These are phyloP conservation scores for Aspergillus nanangensis DNA, from an alignment of 495 filamentous ascomycete genomes.

Conservation along the genomic window DNA sequence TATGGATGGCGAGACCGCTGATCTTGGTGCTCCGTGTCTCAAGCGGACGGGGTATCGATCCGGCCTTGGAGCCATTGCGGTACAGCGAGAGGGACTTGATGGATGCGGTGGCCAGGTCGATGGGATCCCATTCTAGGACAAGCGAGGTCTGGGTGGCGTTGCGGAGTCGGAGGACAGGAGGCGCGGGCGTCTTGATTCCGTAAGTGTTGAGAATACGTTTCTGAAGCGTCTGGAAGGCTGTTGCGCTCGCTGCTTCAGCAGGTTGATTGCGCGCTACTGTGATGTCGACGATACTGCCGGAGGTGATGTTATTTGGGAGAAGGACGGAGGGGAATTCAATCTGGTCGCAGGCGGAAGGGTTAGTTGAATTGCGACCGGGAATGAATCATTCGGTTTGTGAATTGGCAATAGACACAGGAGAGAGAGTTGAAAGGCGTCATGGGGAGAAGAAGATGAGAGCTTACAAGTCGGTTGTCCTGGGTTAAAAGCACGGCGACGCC, in stretches of 20 bases:
- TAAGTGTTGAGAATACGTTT: conserved; percentile 81
- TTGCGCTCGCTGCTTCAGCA: conserved; percentile 68
- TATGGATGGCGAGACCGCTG: conserved; percentile 90
- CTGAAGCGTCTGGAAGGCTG: conserved; percentile 77
- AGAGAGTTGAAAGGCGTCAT: background rate
- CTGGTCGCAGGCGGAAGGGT: conserved; percentile 43
- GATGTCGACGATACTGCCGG: conserved; percentile 96
- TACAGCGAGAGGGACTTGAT: conserved; percentile 84
- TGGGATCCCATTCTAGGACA: conserved; percentile 96
- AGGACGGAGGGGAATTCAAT: conserved; percentile 99
- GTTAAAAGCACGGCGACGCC: conserved; percentile 96
- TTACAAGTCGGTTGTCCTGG: conserved; percentile 92
- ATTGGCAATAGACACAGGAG: background rate
- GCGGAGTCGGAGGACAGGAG: conserved; percentile 80
- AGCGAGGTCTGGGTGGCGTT: conserved; percentile 97
- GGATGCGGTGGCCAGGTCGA: conserved; percentile 87
- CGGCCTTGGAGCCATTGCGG: conserved; percentile 93
- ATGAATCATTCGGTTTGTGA: background rate
- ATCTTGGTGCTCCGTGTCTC: conserved; percentile 94
- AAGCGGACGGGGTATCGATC: conserved; percentile 80
- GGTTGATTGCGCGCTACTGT: conserved; percentile 82
- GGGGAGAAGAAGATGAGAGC: conserved; percentile 21
- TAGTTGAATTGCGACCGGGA: conserved; percentile 1
- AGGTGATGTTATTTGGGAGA: conserved; percentile 88
- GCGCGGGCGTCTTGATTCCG: conserved; percentile 70